Percentiles rank a stretch among this genome's conserved stretches.
These are phyloP conservation scores for Ganoderma meredithae DNA, from an alignment of 1,284 basidiomycete genomes.

Conservation along the genomic window DNA sequence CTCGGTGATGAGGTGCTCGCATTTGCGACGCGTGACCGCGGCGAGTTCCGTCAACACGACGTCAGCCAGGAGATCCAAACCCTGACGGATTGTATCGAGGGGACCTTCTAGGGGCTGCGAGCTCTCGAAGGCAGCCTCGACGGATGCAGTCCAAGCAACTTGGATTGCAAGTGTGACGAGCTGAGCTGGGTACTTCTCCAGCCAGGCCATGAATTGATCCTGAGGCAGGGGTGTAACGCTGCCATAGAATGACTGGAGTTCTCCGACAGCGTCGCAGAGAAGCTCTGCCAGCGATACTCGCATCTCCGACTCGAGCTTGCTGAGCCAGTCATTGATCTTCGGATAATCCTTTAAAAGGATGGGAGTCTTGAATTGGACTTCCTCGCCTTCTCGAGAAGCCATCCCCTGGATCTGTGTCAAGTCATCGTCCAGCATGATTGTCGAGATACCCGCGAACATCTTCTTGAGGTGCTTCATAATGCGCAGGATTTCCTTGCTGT, in stretches of 20 bases:
- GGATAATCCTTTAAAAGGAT: constrained; percentile 92
- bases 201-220: constrained; percentile 86
- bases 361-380: constrained; percentile 84
- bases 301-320: constrained; percentile 94
- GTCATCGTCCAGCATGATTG: constrained; percentile 89
- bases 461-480: constrained; percentile 99
- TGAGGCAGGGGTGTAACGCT: constrained; percentile 59
- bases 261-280: constrained; percentile 80
- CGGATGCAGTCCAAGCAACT: constrained; percentile 91
- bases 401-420: constrained; percentile 89
- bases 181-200: constrained; percentile 94
- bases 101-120: constrained; percentile 67
- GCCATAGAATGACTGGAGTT: constrained; percentile 86
- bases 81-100: constrained; percentile 81
- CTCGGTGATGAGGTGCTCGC: constrained; percentile 99
- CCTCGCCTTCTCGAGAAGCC: constrained; percentile 95
- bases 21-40: constrained; percentile 92
- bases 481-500: constrained; percentile 97
- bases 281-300: constrained; percentile 87
- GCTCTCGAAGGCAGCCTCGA: constrained; percentile 77
- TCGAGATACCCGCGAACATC: constrained; percentile 99
- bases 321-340: constrained; percentile 99
- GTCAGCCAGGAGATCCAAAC: constrained; percentile 94
- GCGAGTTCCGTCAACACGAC: constrained; percentile 92
- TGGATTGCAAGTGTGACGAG: constrained; percentile 95